Conservation (phyloP, 495 filamentous ascomycete genomes). For the Podospora comata region DNA sequence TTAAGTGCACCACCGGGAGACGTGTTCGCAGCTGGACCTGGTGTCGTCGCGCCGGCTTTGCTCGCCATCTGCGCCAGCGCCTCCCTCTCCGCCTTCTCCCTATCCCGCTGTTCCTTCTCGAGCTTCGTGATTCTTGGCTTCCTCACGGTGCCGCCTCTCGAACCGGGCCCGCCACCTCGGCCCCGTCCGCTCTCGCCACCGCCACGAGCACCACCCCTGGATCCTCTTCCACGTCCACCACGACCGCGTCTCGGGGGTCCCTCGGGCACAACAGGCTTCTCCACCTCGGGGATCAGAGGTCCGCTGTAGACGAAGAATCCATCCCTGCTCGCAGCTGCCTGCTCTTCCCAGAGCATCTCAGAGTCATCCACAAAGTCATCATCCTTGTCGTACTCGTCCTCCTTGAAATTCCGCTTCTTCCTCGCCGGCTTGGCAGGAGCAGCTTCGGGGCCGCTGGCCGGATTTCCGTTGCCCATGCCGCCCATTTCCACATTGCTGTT, state of each 20-base stretch:
- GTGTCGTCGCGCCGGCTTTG: background rate
- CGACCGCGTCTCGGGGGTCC: conserved; percentile 75
- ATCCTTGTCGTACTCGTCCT: conserved; percentile 93
- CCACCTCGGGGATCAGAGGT: conserved; percentile 78
- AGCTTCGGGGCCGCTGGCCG: conserved; percentile 49
- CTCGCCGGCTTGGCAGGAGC: conserved; percentile 59
- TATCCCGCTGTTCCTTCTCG: conserved; percentile 69
- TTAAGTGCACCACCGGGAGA: background rate
- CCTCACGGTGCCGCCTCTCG: conserved; percentile 71
- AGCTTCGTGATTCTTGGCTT: conserved; percentile 81
- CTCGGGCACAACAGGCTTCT: conserved; percentile 75
- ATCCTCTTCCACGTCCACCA: conserved; percentile 54
- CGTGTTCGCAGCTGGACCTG: background rate
- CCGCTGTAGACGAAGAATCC: conserved; percentile 88
- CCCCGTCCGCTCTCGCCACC: conserved; percentile 40
- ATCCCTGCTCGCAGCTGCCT: conserved; percentile 88
- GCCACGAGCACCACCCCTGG: conserved; percentile 53
- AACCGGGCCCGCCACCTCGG: conserved; percentile 66
- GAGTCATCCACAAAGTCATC: conserved; percentile 98
- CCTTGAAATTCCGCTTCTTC: conserved; percentile 78
- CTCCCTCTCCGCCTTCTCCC: conserved; percentile 50
- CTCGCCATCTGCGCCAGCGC: conserved; percentile 28
- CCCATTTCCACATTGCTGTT: conserved; percentile 70
- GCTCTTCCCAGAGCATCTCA: conserved; percentile 92
- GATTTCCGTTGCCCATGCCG: conserved; percentile 30